Percentiles rank a stretch among this genome's conserved stretches.
Conservation (phyloP, 805 yeast genomes). For the Ogataea ramenticola region DNA sequence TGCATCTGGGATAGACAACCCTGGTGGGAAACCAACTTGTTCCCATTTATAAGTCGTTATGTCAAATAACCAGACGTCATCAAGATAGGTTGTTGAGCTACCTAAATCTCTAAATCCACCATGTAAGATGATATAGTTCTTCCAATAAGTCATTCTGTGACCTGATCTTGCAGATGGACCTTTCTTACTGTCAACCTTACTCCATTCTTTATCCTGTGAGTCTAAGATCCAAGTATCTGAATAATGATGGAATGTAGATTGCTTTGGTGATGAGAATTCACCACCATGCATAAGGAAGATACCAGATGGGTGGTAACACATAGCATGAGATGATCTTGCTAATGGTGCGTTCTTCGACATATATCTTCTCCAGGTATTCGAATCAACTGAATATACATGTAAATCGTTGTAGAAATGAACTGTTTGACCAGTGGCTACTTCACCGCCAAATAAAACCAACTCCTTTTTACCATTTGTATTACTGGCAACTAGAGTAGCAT, state of each 20-base stretch:
- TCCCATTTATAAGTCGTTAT: constrained; percentile 85
- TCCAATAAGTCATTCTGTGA: constrained; percentile 86
- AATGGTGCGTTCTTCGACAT: constrained; percentile 83
- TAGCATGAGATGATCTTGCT: constrained; percentile 89
- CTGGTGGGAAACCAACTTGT: constrained; percentile 79
- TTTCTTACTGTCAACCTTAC: constrained; percentile 67
- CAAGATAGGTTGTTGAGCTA: constrained; percentile 69
- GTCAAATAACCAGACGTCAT: constrained; percentile 91
- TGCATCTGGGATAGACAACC: constrained; percentile 78
- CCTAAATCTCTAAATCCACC: constrained; percentile 96
- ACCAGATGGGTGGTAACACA: constrained; percentile 91
- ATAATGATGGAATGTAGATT: constrained; percentile 89
- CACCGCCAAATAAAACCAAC: constrained; percentile 87
- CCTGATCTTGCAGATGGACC: constrained; percentile 89
- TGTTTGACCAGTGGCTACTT: constrained; percentile 45
- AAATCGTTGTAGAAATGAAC: constrained; percentile 76
- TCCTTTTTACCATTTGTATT: constrained; percentile 75
- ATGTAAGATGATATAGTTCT: constrained; percentile 73
- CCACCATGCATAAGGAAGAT: constrained; percentile 87
- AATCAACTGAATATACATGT: constrained; percentile 63
- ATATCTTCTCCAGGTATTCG: constrained; percentile 72
- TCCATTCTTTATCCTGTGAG: constrained; percentile 80
- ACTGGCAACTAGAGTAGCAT: constrained; percentile 66
- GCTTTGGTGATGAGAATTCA: constrained; percentile 94
- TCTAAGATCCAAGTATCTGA: constrained; percentile 96